Conservation (phyloP, 2,329 filamentous ascomycete genomes). For the Trichoderma atrobrunneum region DNA sequence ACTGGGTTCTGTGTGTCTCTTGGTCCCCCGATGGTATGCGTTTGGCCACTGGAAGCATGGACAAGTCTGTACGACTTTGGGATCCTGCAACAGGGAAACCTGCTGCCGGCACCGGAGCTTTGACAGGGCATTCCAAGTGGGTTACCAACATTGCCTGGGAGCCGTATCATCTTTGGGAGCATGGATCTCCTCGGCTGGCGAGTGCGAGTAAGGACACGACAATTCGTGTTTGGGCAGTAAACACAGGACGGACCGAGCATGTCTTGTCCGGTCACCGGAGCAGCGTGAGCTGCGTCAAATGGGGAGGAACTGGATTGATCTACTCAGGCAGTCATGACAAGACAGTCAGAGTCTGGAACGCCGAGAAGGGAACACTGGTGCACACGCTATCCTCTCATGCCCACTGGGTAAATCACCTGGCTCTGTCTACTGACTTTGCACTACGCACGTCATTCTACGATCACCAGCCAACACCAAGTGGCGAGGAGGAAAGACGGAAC, state of each 20-base stretch:
- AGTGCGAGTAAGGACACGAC: slow-evolving; percentile 89
- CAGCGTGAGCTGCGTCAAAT: slow-evolving; percentile 85
- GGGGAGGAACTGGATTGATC: slow-evolving; percentile 85
- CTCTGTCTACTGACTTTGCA: slow-evolving; percentile 88
- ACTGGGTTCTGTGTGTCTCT: slow-evolving; percentile 83
- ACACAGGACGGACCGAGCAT: slow-evolving; percentile 73
- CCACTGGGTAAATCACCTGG: slow-evolving; percentile 94
- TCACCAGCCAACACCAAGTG: slow-evolving; percentile 67
- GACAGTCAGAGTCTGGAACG: slow-evolving; percentile 87
- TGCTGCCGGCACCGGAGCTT: slow-evolving; percentile 56
- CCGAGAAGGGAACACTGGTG: slow-evolving; percentile 71
- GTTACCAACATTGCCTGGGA: slow-evolving; percentile 89
- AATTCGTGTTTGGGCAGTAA: slow-evolving; percentile 80
- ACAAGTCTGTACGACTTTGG: slow-evolving; percentile 89
- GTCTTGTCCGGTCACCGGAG: slow-evolving; percentile 86
- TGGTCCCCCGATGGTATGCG: slow-evolving; percentile 82
- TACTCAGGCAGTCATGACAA: slow-evolving; percentile 90
- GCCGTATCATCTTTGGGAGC: slow-evolving; percentile 79
- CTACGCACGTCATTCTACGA: slow-evolving; percentile 84
- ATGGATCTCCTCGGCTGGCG: slow-evolving; percentile 73
- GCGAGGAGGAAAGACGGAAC: slow-evolving; percentile 65
- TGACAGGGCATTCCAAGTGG: slow-evolving; percentile 88
- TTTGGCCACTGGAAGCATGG: slow-evolving; percentile 88
- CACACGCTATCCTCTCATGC: slow-evolving; percentile 80
- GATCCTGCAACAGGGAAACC: slow-evolving; percentile 77